Conservation (phyloP, 345 rosid species). For the Garcia nutans region DNA sequence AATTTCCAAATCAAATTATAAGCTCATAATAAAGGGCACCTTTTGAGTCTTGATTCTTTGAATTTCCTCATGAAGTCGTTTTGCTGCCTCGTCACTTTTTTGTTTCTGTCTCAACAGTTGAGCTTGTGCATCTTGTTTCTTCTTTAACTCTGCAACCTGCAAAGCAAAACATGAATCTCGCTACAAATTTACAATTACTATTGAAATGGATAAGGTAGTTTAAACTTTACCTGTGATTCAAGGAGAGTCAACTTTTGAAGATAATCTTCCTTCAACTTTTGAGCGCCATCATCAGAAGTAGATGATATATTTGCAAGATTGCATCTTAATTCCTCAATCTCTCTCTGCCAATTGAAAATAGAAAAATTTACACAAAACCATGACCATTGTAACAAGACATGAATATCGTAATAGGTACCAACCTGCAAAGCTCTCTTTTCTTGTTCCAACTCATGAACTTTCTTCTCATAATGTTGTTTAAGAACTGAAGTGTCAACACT, state of each 20-base stretch:
- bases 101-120: conserved; percentile 93
- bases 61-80: conserved; percentile 81
- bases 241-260: conserved; percentile 86
- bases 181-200: not conserved
- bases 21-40: conserved; percentile 38
- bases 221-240: conserved; percentile 71
- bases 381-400: conserved; percentile 4
- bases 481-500: conserved; percentile 76
- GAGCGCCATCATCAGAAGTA: conserved; percentile 72
- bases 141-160: conserved; percentile 84
- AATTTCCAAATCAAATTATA: not conserved
- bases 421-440: conserved; percentile 86
- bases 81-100: conserved; percentile 90
- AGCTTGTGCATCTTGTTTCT: conserved; percentile 97
- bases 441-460: conserved; percentile 80
- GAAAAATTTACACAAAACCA: not conserved
- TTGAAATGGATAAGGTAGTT: conserved; percentile 6
- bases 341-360: conserved; percentile 61
- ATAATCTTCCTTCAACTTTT: conserved; percentile 76
- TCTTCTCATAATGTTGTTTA: conserved; percentile 92
- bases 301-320: conserved; percentile 75
- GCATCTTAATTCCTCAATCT: conserved; percentile 72
- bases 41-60: conserved; percentile 84
- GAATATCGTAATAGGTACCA: conserved; percentile 14
- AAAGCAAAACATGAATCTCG: conserved; percentile 14